Evolutionary conservation across 23 red algal genomes (phyloP), one percentile per base, ranked within the genome.

Genomic region (Gracilariopsis chorda): DNA sequence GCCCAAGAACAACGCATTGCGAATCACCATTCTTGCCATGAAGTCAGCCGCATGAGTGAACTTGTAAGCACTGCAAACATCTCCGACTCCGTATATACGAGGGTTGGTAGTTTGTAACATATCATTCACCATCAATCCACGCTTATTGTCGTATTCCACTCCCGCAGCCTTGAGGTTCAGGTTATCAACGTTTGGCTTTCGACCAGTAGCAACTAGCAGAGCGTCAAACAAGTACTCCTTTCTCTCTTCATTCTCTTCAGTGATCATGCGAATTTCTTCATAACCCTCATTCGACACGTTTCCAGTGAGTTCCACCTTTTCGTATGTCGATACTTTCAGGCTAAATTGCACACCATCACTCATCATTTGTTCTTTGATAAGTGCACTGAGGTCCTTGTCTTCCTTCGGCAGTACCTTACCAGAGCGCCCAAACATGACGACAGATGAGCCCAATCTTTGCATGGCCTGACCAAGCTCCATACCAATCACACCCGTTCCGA

Each of bases 11-110:
- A 95, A 42, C 2, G 93, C 85, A 34, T 95, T 95, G 24, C 93
- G 93, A 80, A 95, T 95, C 16, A 95, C 93, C 63, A 77, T 90
- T 28, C 93, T 58, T 14, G 93, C 93, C 84, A 83, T 81, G 43
- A 83, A 81, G 78, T 95, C 93, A 4, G 93, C 84, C 24, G 80
- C 77, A 51, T 95, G 93, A 1, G 93, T 95, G 77, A 95, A 95
- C 56, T 95, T 88, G 56, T 59, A 95, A 20, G 35, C 75, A 83
- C 77, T 78, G 48, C 78, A 84, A 46, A 60, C 62, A 48, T 93
- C 90, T 0, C 90, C 90, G 0, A 85, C 90, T 20, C 90, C 90
- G 61, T 62, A 93, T 14, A 93, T 93, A 28, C 35, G 49, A 1
- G 78, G 64, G 36, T 93, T 93, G 23, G 77, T 84, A 39, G 90